phyloP scores from a whole-genome alignment of 2,329 filamentous ascomycete genomes.

The Aspergillus aculeatinus region DNA sequence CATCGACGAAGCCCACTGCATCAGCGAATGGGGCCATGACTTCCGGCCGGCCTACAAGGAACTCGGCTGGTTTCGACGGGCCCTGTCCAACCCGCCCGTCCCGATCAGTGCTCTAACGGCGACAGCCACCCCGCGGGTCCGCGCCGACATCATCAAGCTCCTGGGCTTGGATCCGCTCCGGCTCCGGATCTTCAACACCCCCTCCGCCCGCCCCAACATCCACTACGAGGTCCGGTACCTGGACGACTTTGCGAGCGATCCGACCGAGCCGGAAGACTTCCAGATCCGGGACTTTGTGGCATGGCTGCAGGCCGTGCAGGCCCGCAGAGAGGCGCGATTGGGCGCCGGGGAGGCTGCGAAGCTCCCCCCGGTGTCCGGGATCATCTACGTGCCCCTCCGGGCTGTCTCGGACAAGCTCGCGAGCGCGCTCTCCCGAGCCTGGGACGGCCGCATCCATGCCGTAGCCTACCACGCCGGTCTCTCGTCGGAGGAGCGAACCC shows the following conservation, averaged over 20 bases:
- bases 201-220: constrained; percentile 78
- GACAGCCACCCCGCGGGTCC: constrained; percentile 78
- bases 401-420: constrained; percentile 44
- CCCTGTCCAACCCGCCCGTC: constrained; percentile 68
- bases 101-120: constrained; percentile 92
- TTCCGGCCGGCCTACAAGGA: constrained; percentile 91
- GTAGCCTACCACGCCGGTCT: constrained; percentile 56
- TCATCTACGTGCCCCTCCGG: constrained; percentile 49
- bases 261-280: constrained; percentile 51
- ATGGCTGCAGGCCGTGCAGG: constrained; percentile 75
- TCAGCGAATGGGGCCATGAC: constrained; percentile 97
- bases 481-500: constrained; percentile 70
- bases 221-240: constrained; percentile 81
- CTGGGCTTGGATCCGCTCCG: constrained; percentile 65
- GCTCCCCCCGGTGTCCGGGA: constrained; percentile 44
- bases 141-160: constrained; percentile 76
- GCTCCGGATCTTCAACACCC: constrained; percentile 76
- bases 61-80: constrained; percentile 75
- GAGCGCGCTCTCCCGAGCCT: constrained; percentile 29
- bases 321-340: constrained; percentile 61
- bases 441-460: constrained; percentile 39
- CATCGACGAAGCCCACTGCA: constrained; percentile 94
- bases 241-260: constrained; percentile 31
- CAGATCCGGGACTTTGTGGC: constrained; percentile 73
- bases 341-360: constrained; percentile 19